A percentile compares a stretch with the other conserved stretches of the same genome.
phyloP scores from a whole-genome alignment of 2,329 filamentous ascomycete species.

The Cladobotryum protrusum region DNA sequence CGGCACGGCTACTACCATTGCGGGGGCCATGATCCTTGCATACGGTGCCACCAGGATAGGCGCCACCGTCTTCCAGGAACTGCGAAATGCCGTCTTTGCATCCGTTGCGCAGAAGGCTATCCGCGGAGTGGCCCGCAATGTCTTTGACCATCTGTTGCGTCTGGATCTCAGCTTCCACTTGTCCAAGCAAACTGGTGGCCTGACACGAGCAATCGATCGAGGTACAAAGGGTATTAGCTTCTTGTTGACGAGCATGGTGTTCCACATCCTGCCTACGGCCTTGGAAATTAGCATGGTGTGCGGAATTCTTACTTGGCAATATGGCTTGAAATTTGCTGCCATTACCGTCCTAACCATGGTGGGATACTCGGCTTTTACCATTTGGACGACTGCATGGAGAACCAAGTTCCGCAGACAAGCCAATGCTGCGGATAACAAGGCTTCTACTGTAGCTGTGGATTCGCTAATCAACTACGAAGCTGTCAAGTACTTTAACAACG shows the following conservation, averaged over 20 bases:
- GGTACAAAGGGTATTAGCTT: constrained; percentile 99
- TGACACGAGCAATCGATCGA: constrained; percentile 90
- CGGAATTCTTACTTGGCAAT: constrained; percentile 93
- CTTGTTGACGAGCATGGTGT: constrained; percentile 94
- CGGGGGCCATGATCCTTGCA: constrained; percentile 86
- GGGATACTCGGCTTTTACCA: constrained; percentile 93
- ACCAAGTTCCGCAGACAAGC: constrained; percentile 94
- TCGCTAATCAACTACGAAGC: constrained; percentile 98
- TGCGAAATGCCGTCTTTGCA: constrained; percentile 93
- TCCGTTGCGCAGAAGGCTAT: constrained; percentile 97
- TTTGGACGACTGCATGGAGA: constrained; percentile 91
- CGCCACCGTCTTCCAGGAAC: constrained; percentile 83
- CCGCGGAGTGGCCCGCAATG: constrained; percentile 79
- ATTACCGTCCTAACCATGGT: constrained; percentile 90
- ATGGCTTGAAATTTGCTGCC: constrained; percentile 82
- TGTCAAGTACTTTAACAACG: constrained; percentile 99
- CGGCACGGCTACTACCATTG: constrained; percentile 83
- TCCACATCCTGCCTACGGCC: constrained; percentile 89
- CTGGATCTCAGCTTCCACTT: constrained; percentile 93
- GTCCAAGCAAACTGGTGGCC: constrained; percentile 85
- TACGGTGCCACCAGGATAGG: constrained; percentile 87
- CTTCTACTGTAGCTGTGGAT: constrained; percentile 91
- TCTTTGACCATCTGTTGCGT: constrained; percentile 82
- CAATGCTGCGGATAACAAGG: constrained; percentile 93
- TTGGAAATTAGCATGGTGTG: constrained; percentile 94